phyloP scores from a whole-genome alignment of 2,329 filamentous ascomycete species.

The Colletotrichum filicis region DNA sequence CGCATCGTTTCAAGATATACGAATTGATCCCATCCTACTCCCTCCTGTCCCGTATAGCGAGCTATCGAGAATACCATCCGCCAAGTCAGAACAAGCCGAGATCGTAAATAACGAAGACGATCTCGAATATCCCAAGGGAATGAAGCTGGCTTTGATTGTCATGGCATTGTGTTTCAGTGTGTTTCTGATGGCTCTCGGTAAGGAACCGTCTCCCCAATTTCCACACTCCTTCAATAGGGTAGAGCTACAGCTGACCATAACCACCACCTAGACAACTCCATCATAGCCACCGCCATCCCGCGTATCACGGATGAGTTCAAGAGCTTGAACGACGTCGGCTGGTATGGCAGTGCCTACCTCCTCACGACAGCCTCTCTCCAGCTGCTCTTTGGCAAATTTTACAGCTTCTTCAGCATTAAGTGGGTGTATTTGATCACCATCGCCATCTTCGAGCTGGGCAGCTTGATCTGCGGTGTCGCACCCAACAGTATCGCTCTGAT shows the following conservation, averaged over 20 bases:
- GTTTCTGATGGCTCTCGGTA: constrained; percentile 54
- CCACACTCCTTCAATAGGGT: not conserved
- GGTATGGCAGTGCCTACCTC: constrained; percentile 59
- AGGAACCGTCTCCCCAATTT: not conserved
- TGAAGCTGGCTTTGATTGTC: constrained; percentile 48
- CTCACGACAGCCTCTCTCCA: constrained; percentile 54
- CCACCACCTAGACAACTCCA: constrained; percentile 46
- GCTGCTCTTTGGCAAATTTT: constrained; percentile 53
- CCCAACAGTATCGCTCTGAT: constrained; percentile 47
- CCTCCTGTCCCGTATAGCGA: not conserved
- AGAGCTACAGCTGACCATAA: not conserved
- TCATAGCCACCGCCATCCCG: constrained; percentile 57
- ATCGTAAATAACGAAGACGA: not conserved
- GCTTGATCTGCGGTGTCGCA: constrained; percentile 51
- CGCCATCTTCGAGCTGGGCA: constrained; percentile 55
- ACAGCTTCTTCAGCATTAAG: constrained; percentile 57
- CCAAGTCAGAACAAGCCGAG: not conserved
- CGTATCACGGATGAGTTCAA: constrained; percentile 55
- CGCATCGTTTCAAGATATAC: constrained; percentile 7
- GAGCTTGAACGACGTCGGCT: constrained; percentile 58
- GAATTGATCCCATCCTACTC: not conserved
- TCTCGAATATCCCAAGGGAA: constrained; percentile 18
- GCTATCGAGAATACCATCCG: not conserved
- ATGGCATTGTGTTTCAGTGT: constrained; percentile 51
- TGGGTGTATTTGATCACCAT: constrained; percentile 51